phyloP scores from a whole-genome alignment of 805 yeast species.

The Tetrapisispora arboricola region DNA sequence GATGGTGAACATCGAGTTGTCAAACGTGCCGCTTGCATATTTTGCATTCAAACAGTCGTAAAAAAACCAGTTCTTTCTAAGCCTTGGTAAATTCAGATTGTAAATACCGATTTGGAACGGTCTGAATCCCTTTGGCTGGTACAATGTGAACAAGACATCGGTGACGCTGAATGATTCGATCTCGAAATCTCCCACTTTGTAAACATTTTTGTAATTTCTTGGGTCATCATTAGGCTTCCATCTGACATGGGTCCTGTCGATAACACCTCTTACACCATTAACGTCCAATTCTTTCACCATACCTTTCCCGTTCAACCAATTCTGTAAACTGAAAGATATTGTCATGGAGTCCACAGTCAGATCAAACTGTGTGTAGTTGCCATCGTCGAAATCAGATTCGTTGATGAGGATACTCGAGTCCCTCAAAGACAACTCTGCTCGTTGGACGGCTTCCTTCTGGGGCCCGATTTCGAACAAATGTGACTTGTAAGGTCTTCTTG shows the following conservation, averaged over 20 bases:
- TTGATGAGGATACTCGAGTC: constrained; percentile 23
- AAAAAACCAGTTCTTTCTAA: constrained; percentile 89
- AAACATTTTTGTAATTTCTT: constrained; percentile 60
- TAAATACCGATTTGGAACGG: constrained; percentile 84
- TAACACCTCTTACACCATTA: constrained; percentile 82
- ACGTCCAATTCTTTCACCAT: constrained; percentile 70
- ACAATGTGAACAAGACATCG: constrained; percentile 72
- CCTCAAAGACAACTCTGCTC: constrained; percentile 33
- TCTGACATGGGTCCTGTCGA: constrained; percentile 78
- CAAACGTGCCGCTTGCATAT: constrained; percentile 82
- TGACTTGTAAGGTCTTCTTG: constrained; percentile 57
- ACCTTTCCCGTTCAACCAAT: constrained; percentile 88
- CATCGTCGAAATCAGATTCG: constrained; percentile 56
- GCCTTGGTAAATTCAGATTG: constrained; percentile 65
- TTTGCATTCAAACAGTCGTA: constrained; percentile 80
- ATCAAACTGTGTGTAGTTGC: constrained; percentile 94
- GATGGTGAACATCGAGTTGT: constrained; percentile 84
- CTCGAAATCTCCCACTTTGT: constrained; percentile 87
- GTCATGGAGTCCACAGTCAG: constrained; percentile 78
- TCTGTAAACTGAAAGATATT: constrained; percentile 66
- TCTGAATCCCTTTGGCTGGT: constrained; percentile 72
- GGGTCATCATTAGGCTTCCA: constrained; percentile 84
- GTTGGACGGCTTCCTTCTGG: constrained; percentile 59
- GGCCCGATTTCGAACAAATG: constrained; percentile 57
- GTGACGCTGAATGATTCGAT: constrained; percentile 72